Evolutionary conservation across 2,329 filamentous ascomycete species (phyloP).

Genomic region (Teratosphaeria pseudoeucalypti): DNA sequence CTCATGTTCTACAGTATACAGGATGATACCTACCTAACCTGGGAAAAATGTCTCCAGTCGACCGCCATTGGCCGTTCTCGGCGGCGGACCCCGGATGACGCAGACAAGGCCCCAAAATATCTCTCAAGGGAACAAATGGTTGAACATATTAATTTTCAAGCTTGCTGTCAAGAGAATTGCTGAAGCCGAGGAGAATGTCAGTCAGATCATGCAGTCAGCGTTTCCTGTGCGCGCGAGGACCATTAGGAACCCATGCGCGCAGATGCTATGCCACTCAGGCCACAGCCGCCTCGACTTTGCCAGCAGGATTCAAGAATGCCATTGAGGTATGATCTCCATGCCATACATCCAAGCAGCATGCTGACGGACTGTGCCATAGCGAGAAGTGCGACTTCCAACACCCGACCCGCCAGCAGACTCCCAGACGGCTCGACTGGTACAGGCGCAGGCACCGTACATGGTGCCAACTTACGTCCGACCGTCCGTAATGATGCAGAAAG

Average conservation of each 20-base stretch:
- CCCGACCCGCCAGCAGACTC: constrained; percentile 67
- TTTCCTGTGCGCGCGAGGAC: constrained; percentile 7
- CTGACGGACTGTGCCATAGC: constrained; percentile 23
- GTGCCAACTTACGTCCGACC: constrained; percentile 90
- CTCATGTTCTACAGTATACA: too few species aligned
- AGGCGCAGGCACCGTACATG: constrained; percentile 76
- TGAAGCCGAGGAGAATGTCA: constrained; percentile 9
- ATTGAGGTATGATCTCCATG: constrained; percentile 27
- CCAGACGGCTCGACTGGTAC: constrained; percentile 61
- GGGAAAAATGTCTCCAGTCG: too few species aligned
- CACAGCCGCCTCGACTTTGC: constrained; percentile 32
- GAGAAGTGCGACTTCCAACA: constrained; percentile 47
- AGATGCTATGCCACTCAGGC: constrained; percentile 28
- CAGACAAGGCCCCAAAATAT: background rate
- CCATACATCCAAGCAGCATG: background rate
- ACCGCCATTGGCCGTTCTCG: background rate
- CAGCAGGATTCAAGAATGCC: constrained; percentile 30
- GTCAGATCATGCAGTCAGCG: constrained; percentile 14
- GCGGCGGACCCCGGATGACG: background rate
- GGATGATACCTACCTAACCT: too few species aligned
- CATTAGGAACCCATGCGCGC: constrained; percentile 3
- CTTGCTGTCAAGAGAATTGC: background rate
- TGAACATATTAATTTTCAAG: background rate
- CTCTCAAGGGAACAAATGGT: background rate
- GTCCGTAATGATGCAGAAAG: constrained; percentile 78